phyloP scores from a whole-genome alignment of 768 basidiomycete genomes.

The Filobasidium floriforme region DNA sequence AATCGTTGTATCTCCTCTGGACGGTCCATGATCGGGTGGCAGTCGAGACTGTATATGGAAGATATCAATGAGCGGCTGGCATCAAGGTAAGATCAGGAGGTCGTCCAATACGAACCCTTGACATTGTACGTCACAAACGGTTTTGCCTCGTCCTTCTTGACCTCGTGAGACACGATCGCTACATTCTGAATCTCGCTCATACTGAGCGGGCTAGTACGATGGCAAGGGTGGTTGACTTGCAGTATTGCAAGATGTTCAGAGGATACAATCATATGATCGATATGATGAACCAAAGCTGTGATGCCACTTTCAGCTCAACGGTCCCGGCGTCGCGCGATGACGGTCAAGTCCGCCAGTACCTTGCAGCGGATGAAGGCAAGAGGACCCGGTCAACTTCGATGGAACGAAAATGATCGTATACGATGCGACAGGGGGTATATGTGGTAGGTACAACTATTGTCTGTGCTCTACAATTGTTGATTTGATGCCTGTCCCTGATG shows the following conservation, averaged over 20 bases:
- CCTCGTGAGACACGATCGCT: slow-evolving; percentile 38
- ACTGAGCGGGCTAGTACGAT: not conserved
- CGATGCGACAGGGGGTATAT: not conserved
- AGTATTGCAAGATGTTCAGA: too few species aligned
- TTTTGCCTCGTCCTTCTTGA: slow-evolving; percentile 33
- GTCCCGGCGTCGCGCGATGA: too few species aligned
- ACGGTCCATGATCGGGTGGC: slow-evolving; percentile 88
- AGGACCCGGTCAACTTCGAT: too few species aligned
- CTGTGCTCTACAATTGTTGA: not conserved
- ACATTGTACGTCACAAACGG: slow-evolving; percentile 42
- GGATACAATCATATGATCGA: too few species aligned
- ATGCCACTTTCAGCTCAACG: too few species aligned
- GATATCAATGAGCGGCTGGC: not conserved
- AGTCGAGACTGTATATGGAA: slow-evolving; percentile 55
- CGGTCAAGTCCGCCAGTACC: too few species aligned
- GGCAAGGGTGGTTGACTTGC: too few species aligned
- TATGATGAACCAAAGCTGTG: too few species aligned
- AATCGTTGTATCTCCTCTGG: slow-evolving; percentile 91
- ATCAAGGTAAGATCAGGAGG: not conserved
- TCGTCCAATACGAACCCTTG: slow-evolving; percentile 29
- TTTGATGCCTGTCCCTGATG: not conserved
- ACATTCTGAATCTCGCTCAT: slow-evolving; percentile 43
- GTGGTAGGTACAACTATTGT: not conserved
- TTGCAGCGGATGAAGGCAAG: too few species aligned
- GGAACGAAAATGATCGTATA: too few species aligned